Base-by-base conservation (phyloP, 179 eudicot genomes). In the Beta corolliflora region DNA sequence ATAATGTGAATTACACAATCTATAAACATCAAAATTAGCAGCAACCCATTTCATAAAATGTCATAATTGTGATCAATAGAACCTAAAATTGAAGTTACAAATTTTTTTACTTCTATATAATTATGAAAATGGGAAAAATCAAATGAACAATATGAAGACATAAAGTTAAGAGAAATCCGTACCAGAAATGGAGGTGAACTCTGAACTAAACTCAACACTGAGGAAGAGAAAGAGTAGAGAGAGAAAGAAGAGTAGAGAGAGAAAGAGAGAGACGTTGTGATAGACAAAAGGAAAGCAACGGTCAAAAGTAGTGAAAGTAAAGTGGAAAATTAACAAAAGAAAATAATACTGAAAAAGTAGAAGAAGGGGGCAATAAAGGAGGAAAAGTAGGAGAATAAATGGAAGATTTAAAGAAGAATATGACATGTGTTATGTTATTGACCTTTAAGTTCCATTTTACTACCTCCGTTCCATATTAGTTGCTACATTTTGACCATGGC, bases 221-320 rank as follows among this genome's bases (percentile, higher is more conserved):
- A 66, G 56, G 55, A 55, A 63, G 88, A 81, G 86, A 82, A n/a
- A 68, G 56, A 13, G 60, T 23, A 65, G 73, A 1, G 77, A 77
- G 82, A 78, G 82, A 59, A 31, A 31, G 36, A 31, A 31, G 60
- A 7, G 53, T 64, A 55, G 73, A 80, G 89, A 84, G 82, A 80
- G 77, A 74, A 36, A 84, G 83, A 81, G 76, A 83, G 79, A 82
- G 86, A 80, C 88, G 87, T 87, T 87, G 78, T 79, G 84, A 81
- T 68, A 53, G n/a, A 23, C 7, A 74, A 74, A 80, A 68, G 58
- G 83, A 84, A 82, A 85, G 86, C 88, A 85, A 88, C 90, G 87
- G 90, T 88, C 90, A 88, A 85, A 85, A 80, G 83, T 19, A 48
- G 48, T 69, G 66, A n/a, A n/a, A n/a, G n/a, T n/a, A 36, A 76